Evolutionary conservation across 257 asterid species (phyloP), one percentile per base, ranked within the genome.

Genomic region (Buddleja alternifolia): DNA sequence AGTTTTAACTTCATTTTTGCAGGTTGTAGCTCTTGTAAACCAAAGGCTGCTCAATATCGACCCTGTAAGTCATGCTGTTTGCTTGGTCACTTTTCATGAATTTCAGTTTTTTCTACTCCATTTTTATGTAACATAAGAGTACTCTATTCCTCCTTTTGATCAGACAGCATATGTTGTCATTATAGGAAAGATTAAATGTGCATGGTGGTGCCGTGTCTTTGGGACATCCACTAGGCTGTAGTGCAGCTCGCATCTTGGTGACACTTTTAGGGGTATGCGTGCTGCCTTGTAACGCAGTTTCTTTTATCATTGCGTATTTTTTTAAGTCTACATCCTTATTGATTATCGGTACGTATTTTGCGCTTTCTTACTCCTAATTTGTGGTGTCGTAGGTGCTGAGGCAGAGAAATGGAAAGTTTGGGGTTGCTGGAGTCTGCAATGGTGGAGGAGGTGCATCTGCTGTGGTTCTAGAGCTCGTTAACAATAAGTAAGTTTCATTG

Each of bases 381-480:
- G 53, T 68, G 65, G 42, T 37, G 59, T 25, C 81, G 68, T 84
- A 93, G 99, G 97, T 87, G 61, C 63, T 93, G 87, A 87, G 84
- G 74, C 81, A 79, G 59, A 86, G 59, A 63, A 90, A 83, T 10
- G 95, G 90, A 20, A 88, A 70, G 81, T 85, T 81, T 71, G 99
- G 98, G 71, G 97, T 84, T 62, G 99, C 95, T 59, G 90, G 92
- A 70, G 58, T 90, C 64, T 93, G 98, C 89, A 93, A 93, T 45
- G 98, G 98, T 20, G 98, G 97, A 75, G 98, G 98, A 56, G 98
- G 98, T 65, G 96, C 98, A 68, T 93, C 98, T 60, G 86, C 98
- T 51, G 74, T 90, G 36, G 97, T 90, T 72, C 50, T 90, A 20
- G 98, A 93, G 82, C 74, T 90, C 76, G 57, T 82, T 16, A 36